A percentile compares a stretch with the other conserved stretches of the same genome.
Evolutionary conservation across 768 basidiomycete genomes (phyloP).

Genomic region (Tulasnella sp.): DNA sequence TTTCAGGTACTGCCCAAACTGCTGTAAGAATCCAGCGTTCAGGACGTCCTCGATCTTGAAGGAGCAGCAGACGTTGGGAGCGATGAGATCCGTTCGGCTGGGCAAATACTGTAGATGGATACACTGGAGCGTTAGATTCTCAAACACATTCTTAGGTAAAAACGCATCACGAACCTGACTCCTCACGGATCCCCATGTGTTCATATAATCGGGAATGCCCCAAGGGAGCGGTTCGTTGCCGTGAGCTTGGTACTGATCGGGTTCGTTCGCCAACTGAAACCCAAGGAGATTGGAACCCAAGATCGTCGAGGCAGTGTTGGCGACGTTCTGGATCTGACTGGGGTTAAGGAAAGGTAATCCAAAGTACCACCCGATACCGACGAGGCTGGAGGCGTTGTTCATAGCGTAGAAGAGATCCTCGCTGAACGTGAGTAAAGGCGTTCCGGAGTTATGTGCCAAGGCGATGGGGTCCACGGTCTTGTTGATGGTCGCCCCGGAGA

Average conservation of each 20-base stretch:
- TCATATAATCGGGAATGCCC: conserved; percentile 24
- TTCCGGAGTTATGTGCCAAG: conserved; percentile 33
- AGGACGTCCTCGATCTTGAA: conserved; percentile 27
- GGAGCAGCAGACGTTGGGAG: conserved; percentile 31
- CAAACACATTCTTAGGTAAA: conserved; percentile 22
- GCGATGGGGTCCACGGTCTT: conserved; percentile 31
- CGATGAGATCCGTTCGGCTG: conserved; percentile 24
- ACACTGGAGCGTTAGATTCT: conserved; percentile 1
- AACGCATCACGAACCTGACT: neutral
- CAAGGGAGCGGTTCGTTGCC: conserved; percentile 24
- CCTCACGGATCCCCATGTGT: conserved; percentile 19
- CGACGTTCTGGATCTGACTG: conserved; percentile 1
- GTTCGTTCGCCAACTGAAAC: conserved; percentile 48
- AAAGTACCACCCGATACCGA: conserved; percentile 30
- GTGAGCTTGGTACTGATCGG: conserved; percentile 42
- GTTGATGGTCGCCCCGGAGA: conserved; percentile 39
- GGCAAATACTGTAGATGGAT: conserved; percentile 4
- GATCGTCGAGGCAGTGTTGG: neutral
- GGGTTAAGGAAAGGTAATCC: conserved; percentile 26
- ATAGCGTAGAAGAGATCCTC: conserved; percentile 33
- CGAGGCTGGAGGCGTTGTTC: conserved; percentile 26
- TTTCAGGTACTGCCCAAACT: conserved; percentile 21
- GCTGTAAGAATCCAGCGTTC: conserved; percentile 24
- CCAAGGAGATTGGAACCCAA: conserved; percentile 23
- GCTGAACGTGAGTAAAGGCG: conserved; percentile 33